Evolutionary conservation across 108 stramenopile genomes (phyloP), one percentile per base, ranked within the genome.

Genomic region (Cylindrotheca fusiformis): DNA sequence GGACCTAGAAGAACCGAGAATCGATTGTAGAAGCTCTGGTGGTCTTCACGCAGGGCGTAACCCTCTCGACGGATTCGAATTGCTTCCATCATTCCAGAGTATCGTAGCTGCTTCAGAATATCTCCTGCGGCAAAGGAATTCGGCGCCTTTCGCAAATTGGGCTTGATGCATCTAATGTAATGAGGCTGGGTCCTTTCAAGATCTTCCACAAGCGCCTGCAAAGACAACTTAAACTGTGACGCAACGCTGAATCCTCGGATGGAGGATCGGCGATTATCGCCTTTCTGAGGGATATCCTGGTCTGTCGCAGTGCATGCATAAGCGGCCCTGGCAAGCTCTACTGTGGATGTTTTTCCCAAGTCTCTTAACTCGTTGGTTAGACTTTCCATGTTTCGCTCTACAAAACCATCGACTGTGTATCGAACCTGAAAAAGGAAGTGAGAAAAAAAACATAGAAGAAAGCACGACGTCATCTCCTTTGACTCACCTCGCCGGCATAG

Each of bases 81-180:
- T 27, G 97, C 91, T 77, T 99, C 98, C 90, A 99, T 89, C 95
- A 97, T 97, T 53, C 98, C 98, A n/a, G 96, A 90, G 68, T 97
- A 97, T 58, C 93, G 81, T 5, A 99, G 79, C 74, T 99, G 98
- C 54, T 87, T 67, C 31, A 97, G 60, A 4, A 95, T 83, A 68
- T 92, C 89, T 19, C 86, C 87, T 28, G 89, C 66, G 51, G 80
- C 74, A 63, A 96, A 88, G 25, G 71, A 36, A 53, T 83, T 79
- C 0, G 87, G 72, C 19, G 79, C 52, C 56, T 95, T 95, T 24
- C 65, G 49, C 25, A 79, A 58, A 59, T 97, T 97, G 18, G 96
- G 96, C 66, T 97, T 97, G 55, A 97, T 89, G 61, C 95, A 95
- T 33, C 95, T 77, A 22, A 97, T 85, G 72, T 91, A 97, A 55